Percentiles rank a stretch among this genome's conserved stretches.
Conservation (phyloP, 768 basidiomycete species). For the Holtermannia corniformis region DNA sequence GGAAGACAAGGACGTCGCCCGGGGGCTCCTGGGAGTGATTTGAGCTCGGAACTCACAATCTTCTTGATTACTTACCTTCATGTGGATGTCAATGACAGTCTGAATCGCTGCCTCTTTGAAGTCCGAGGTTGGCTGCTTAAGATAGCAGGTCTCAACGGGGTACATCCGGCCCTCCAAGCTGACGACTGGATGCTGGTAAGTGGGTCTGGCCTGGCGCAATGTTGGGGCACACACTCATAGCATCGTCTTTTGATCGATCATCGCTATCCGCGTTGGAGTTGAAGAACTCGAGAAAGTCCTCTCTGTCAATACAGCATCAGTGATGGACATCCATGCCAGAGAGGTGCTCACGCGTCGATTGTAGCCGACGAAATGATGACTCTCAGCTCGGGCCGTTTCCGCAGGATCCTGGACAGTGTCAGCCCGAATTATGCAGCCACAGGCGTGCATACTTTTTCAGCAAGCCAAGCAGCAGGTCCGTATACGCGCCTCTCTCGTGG, state of each 20-base stretch:
- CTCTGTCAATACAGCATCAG: slow-evolving; percentile 24
- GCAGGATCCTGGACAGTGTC: slow-evolving; percentile 58
- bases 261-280: slow-evolving; percentile 49
- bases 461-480: slow-evolving; percentile 80
- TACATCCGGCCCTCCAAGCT: slow-evolving; percentile 89
- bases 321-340: neutral
- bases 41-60: neutral
- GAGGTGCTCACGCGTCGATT: slow-evolving; percentile 71
- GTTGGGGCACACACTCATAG: slow-evolving; percentile 45
- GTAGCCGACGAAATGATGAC: slow-evolving; percentile 94
- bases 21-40: slow-evolving; percentile 52
- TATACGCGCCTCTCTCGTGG: slow-evolving; percentile 92
- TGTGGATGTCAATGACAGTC: slow-evolving; percentile 87
- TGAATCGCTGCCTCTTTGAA: slow-evolving; percentile 82
- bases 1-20: slow-evolving; percentile 87
- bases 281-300: slow-evolving; percentile 82
- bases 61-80: slow-evolving; percentile 52
- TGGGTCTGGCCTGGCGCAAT: neutral
- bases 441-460: slow-evolving; percentile 66
- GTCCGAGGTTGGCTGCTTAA: slow-evolving; percentile 62
- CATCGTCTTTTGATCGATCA: slow-evolving; percentile 50
- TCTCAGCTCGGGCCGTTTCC: slow-evolving; percentile 78
- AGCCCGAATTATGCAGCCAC: slow-evolving; percentile 3
- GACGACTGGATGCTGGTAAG: slow-evolving; percentile 47
- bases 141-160: slow-evolving; percentile 85